Evolutionary conservation across 805 yeast species (phyloP), one percentile per base, ranked within the genome.

Genomic region (Cyberlindnera misumaiensis): DNA sequence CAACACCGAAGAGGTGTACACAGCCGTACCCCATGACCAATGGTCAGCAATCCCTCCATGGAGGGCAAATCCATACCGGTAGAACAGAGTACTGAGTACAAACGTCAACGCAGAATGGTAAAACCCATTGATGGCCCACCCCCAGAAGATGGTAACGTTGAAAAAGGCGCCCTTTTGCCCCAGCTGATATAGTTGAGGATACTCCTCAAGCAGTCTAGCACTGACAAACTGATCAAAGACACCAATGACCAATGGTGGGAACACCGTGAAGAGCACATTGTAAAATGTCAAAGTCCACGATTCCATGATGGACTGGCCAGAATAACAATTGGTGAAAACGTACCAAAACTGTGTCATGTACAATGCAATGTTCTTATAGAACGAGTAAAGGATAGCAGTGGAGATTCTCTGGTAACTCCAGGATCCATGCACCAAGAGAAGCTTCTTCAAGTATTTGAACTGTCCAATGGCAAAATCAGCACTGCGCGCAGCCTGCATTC

Each of bases 271-370:
- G 38, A 94, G 72, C 10, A 94, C 96, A 56, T 94, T 93, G 67
- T 93, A 94, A 48, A 85, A 84, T 0, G 98, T 93, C 58, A 94
- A 77, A 0, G 97, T 87, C 99, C 99, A 93, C 0, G 97, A 89
- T 60, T 93, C 99, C 58, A 84, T 83, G 51, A 93, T 80, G 1
- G 96, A 86, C 63, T 93, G 96, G 13, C 99, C 99, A 16, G 96
- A 86, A 56, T 77, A 93, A 4, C 87, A 90, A 59, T 89, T 93
- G 43, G 80, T 72, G 58, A 93, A 93, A 15, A 90, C 97, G 61
- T 75, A 93, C 98, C 98, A 93, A 61, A 93, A 93, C 64, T 93
- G 98, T 3, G 97, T 87, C 96, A 93, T 85, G 63, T 90, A 94
- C 41, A 93, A 72, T 2, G 96, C 87, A 55, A 93, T 85, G 56